Evolutionary conservation across 177 flowering plant species (phyloP), one percentile per base, ranked within the genome.

Genomic region (Vitis hybrid): DNA sequence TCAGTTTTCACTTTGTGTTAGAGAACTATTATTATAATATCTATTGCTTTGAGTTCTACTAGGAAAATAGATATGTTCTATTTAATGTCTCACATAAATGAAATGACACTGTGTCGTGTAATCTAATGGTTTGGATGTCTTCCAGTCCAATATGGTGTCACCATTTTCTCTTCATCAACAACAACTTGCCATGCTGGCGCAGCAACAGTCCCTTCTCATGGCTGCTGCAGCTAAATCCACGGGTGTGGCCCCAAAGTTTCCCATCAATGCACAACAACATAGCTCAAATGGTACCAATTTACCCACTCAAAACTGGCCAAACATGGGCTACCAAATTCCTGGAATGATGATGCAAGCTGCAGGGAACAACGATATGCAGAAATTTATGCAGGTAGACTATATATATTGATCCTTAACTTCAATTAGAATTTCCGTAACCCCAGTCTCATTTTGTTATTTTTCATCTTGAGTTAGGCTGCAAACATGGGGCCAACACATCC

Each of bases 91-190:
- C 0, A 29, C 31, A 29, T 29, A 29, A 29, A 29, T 29, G 31
- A 29, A 29, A 29, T 29, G 31, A 29, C 4, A 29, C 31, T 29
- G 31, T 29, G 0, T 29, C 5, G 0, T 29, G 31, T 29, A 18
- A n/a, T 62, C 55, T 69, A 61, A 77, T 57, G 31, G 29, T 72
- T 75, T 77, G 58, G 22, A 72, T 72, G 15, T 72, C 48, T 45
- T 82, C 84, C 93, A 92, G 97, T 79, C 93, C 70, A 90, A 82
- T 66, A 90, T 90, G 85, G 94, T 86, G 26, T 93, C 96, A 1
- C 97, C 97, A 62, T 91, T 84, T 81, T 64, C 97, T 51, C 4
- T 81, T 74, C 98, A 89, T 79, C 98, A 91, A 73, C 97, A 94
- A 66, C 97, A 91, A 71, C 84, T 91, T 62, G 91, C 92, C 1